Percentiles rank a stretch among this genome's conserved stretches.
phyloP scores from a whole-genome alignment of 306 rosid genomes.

The Quercus engelmannii region DNA sequence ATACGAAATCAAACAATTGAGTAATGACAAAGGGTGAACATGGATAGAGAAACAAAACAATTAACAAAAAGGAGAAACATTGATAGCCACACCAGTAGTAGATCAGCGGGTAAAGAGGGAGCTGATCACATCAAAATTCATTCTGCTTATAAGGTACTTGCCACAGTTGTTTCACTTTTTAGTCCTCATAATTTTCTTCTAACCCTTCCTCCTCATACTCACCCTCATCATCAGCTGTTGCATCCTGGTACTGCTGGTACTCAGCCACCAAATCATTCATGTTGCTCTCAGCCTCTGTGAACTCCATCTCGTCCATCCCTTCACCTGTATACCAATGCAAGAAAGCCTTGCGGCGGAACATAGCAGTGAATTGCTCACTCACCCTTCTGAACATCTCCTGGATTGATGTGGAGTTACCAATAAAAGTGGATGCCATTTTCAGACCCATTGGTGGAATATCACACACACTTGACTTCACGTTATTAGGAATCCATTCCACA shows the following conservation, averaged over 20 bases:
- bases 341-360: conserved; percentile 90
- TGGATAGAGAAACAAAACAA: conserved; percentile 29
- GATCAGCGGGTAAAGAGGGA: conserved; percentile 20
- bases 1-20: conserved; percentile 21
- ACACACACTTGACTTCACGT: conserved; percentile 90
- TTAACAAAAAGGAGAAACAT: neutral
- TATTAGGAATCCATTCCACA: conserved; percentile 95
- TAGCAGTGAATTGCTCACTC: conserved; percentile 89
- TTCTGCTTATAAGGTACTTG: conserved; percentile 2
- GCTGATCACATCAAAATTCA: neutral
- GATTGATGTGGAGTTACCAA: conserved; percentile 90
- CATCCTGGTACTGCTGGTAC: conserved; percentile 94
- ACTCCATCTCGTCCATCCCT: conserved; percentile 98
- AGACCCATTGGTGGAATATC: conserved; percentile 80
- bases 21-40: conserved; percentile 6
- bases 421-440: conserved; percentile 87
- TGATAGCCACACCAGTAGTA: conserved; percentile 15
- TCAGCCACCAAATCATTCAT: conserved; percentile 94
- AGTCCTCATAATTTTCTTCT: conserved; percentile 36
- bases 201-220: conserved; percentile 64
- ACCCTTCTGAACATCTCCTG: conserved; percentile 98
- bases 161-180: conserved; percentile 8
- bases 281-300: conserved; percentile 91
- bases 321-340: conserved; percentile 98
- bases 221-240: conserved; percentile 77